Evolutionary conservation across 495 filamentous ascomycete genomes (phyloP).

Genomic region (Penicillium parvum): DNA sequence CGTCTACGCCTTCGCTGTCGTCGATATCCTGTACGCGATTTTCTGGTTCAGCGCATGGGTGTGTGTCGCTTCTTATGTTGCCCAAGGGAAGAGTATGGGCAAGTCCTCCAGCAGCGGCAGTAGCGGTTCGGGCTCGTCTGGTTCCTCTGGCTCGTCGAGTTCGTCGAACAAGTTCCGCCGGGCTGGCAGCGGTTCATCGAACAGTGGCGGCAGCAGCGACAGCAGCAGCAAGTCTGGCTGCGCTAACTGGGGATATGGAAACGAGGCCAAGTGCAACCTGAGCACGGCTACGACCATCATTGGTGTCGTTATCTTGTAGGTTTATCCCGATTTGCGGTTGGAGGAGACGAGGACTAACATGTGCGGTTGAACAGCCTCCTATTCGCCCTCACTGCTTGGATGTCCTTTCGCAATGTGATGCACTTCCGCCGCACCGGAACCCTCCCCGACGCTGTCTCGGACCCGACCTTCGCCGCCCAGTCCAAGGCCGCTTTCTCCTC

Average conservation of each 20-base stretch:
- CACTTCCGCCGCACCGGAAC: slow-evolving; percentile 75
- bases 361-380: slow-evolving; percentile 52
- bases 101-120: slow-evolving; percentile 19
- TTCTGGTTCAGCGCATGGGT: slow-evolving; percentile 85
- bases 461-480: slow-evolving; percentile 49
- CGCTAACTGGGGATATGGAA: slow-evolving; percentile 52
- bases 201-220: slow-evolving; percentile 15
- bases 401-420: slow-evolving; percentile 73
- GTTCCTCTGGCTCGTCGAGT: slow-evolving; percentile 9
- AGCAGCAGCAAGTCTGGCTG: slow-evolving; percentile 35
- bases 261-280: slow-evolving; percentile 56
- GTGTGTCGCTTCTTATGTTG: slow-evolving; percentile 66
- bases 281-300: slow-evolving; percentile 77
- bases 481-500: slow-evolving; percentile 49
- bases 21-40: slow-evolving; percentile 69
- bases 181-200: slow-evolving; percentile 14
- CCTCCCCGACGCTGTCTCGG: slow-evolving; percentile 60
- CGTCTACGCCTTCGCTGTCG: slow-evolving; percentile 70
- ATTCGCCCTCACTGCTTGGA: slow-evolving; percentile 64
- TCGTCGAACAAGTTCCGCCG: slow-evolving; percentile 19
- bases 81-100: slow-evolving; percentile 43
- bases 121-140: no score
- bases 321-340: slow-evolving; percentile 5
- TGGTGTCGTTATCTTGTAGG: slow-evolving; percentile 77
- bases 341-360: slow-evolving; percentile 7